Conservation (phyloP, 192 early-diverging fungal genomes). For the Dissophora globulifera region DNA sequence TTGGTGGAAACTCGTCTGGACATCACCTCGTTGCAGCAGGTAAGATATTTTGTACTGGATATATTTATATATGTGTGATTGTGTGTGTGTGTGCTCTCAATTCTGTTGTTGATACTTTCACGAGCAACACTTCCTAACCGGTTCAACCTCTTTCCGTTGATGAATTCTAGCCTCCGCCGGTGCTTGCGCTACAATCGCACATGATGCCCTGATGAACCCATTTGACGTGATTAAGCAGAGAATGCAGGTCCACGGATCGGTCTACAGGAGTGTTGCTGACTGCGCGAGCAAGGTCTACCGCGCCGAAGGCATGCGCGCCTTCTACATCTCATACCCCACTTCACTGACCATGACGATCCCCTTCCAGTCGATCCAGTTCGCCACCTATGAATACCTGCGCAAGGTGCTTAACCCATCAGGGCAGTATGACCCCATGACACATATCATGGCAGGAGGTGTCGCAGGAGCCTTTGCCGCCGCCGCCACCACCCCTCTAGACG, state of each 20-base stretch:
- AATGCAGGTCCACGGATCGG: conserved; percentile 87
- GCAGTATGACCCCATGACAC: conserved; percentile 87
- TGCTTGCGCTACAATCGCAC: conserved; percentile 85
- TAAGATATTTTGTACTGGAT: conserved; percentile 25
- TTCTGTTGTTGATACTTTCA: no score
- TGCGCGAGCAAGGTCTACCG: conserved; percentile 78
- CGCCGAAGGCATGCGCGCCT: conserved; percentile 84
- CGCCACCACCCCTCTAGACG: conserved; percentile 93
- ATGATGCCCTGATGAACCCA: conserved; percentile 95
- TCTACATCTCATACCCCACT: conserved; percentile 95
- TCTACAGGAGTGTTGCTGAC: conserved; percentile 73
- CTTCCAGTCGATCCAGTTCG: conserved; percentile 94
- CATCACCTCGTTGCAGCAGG: conserved; percentile 72
- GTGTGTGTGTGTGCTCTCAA: neutral
- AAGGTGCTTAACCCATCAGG: conserved; percentile 84
- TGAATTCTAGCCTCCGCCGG: conserved; percentile 78
- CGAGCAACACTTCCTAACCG: neutral
- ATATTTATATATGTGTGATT: no score
- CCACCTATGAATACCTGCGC: conserved; percentile 90
- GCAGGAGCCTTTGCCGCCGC: conserved; percentile 90
- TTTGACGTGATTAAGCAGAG: conserved; percentile 98
- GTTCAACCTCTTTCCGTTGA: neutral
- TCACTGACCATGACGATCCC: conserved; percentile 95
- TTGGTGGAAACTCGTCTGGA: conserved; percentile 67
- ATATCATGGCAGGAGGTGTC: conserved; percentile 86